Evolutionary conservation across 2,329 filamentous ascomycete species (phyloP), one percentile per base, ranked within the genome.

Genomic region (Coniochaeta sp.): DNA sequence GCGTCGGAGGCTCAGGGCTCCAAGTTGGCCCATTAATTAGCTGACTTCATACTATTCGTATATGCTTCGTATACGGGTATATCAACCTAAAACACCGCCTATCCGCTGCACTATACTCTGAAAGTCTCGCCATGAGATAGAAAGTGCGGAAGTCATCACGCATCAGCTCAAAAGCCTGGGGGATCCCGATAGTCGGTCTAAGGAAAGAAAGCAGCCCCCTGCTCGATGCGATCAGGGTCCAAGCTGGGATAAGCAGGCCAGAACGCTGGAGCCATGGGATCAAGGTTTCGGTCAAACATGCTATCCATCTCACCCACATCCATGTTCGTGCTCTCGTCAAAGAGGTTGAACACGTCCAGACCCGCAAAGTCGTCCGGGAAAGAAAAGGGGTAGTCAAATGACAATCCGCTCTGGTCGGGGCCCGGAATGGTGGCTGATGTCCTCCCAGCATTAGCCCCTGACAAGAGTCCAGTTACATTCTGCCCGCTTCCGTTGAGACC

Each of bases 201-300:
- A 42, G 38, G 38, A 42, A 24, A 42, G 38, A 42, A 42, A 7
- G 38, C 38, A 14, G 38, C 38, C 38, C 38, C 38, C 18, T 22
- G 18, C 4, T 42, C 38, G 20, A 42, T 42, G 18, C 38, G 6
- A 2, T 42, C 38, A 18, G 38, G 38, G 28, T 48, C 45, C 10
- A 28, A 13, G 26, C 28, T 48, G 7, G 45, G 45, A 20, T 48
- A 48, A 7, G 24, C 45, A 14, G 45, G 45, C 45, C 45, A 48
- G 13, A 48, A 48, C 2, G 45, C 45, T 2, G 45, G 45, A 6
- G 45, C 45, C 45, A 48, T 48, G 18, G 45, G 45, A 10, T 48
- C 45, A 8, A 48, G 45, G 18, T 48, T 48, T 7, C 45, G 45
- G 13, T 48, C 45, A 14, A 48, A 48, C 45, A 48, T 30, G 26